Evolutionary conservation across 1,284 basidiomycete species (phyloP), one percentile per base, ranked within the genome.

Genomic region (Rhizoctonia solani): DNA sequence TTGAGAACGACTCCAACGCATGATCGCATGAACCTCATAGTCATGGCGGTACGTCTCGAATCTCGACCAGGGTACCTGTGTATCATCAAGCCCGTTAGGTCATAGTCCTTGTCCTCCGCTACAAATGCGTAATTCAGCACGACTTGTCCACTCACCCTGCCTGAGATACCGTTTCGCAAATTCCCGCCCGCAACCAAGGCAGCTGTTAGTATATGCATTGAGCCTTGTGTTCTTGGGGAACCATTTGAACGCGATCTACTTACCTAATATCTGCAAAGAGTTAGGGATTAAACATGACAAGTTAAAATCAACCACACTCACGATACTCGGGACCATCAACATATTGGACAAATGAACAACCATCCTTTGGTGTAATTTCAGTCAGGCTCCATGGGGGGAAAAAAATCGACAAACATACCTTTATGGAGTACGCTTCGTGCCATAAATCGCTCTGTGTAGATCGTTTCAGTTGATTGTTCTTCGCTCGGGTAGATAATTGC

Each of bases 321-420:
- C 58, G 58, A 23, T 63, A 63, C 39, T 63, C 58, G 21, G 58
- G 58, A 23, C 58, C 58, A 37, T 63, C 58, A 3, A 63, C 13
- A 41, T 63, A 63, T 39, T 63, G 58, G 14, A 63, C 58, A 50
- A 63, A 63, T 25, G 58, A 63, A 47, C 58, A 63, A n/a, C 58
- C 58, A n/a, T 63, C 58, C 58, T 63, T 21, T n/a, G 3, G 29
- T 23, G 3, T 21, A 27, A 50, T 1, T 19, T 50, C n/a, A 63
- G 46, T 13, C 23, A 13, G 25, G n/a, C n/a, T 6, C 0, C 19
- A 8, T 21, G 6, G n/a, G 29, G 4, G 37, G 16, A n/a, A 37
- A 8, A 27, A 21, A 11, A 29, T 21, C 16, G 16, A 29, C 23
- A 27, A 4, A 16, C 58, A 13, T 16, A 63, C 58, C n/a, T 63